Conservation (phyloP, 2,329 filamentous ascomycete genomes). For the Diplocarpon rosae region DNA sequence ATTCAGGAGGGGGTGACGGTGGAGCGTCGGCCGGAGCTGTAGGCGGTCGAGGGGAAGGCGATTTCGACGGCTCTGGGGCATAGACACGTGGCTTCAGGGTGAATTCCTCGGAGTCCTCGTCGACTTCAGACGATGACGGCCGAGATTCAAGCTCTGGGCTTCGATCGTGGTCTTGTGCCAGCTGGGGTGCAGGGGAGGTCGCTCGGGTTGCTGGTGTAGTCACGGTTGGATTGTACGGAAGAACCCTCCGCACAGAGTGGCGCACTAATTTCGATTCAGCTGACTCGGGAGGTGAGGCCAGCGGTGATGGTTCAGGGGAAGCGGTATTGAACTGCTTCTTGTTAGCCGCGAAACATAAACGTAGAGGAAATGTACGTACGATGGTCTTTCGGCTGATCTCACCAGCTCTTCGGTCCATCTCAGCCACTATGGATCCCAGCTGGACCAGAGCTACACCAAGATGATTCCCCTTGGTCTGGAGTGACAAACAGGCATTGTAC, state of each 20-base stretch:
- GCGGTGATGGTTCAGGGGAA: conserved; percentile 4
- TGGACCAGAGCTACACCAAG: conserved; percentile 60
- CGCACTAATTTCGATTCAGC: conserved; percentile 17
- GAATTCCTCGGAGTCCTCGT: conserved; percentile 13
- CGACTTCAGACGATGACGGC: conserved; percentile 2
- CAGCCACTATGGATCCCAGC: conserved; percentile 65
- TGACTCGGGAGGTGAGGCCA: conserved; percentile 12
- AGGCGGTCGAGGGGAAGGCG: conserved; percentile 10
- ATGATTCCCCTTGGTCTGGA: conserved; percentile 61
- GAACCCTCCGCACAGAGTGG: conserved; percentile 21
- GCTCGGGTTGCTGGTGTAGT: conserved; percentile 25
- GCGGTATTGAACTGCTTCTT: conserved; percentile 13
- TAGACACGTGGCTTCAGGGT: conserved; percentile 26
- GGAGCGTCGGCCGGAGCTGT: conserved; percentile 5
- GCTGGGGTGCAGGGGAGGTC: conserved; percentile 21
- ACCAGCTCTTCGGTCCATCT: conserved; percentile 78
- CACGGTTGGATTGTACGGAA: conserved; percentile 21
- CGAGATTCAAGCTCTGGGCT: conserved; percentile 14
- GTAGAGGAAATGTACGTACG: conserved; percentile 40
- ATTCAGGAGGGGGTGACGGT: conserved; percentile 12
- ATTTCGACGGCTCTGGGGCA: conserved; percentile 21
- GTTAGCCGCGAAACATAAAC: conserved; percentile 6
- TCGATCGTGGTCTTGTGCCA: conserved; percentile 23
- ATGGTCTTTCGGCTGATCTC: conserved; percentile 69
- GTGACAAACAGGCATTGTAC: conserved; percentile 66